phyloP scores from a whole-genome alignment of 805 yeast species.

The Lipomyces orientalis region DNA sequence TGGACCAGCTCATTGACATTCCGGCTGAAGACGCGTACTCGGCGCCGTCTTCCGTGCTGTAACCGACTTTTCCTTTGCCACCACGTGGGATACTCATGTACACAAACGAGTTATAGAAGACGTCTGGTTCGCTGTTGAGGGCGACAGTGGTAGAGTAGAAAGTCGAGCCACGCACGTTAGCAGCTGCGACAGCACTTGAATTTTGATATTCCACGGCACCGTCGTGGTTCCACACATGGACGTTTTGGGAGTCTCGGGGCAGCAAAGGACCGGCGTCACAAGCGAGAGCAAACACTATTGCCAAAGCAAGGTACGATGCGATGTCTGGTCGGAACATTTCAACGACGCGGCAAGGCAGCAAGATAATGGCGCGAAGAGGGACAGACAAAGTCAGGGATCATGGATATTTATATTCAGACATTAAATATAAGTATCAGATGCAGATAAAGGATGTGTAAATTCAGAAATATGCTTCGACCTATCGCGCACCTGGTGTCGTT shows the following conservation, averaged over 20 bases:
- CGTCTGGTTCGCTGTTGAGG: neutral
- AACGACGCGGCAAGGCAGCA: no score
- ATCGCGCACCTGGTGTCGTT: no score
- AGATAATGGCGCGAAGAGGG: no score
- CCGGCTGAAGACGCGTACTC: neutral
- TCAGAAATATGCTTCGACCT: no score
- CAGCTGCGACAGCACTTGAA: neutral
- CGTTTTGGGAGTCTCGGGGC: neutral
- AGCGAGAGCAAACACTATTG: no score
- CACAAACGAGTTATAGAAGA: neutral
- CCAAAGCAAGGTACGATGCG: no score
- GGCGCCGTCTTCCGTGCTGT: neutral
- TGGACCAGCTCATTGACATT: neutral
- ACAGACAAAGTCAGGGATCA: no score
- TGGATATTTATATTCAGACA: no score
- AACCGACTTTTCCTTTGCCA: neutral
- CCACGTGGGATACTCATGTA: neutral
- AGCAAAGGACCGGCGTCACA: no score
- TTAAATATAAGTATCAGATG: no score
- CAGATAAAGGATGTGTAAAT: no score
- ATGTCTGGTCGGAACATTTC: no score
- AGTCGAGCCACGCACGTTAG: neutral
- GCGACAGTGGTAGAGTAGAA: neutral
- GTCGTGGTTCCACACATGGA: neutral
- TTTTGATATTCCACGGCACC: neutral